These are phyloP conservation scores for Blastomyces emzantsi DNA, from an alignment of 2,329 filamentous ascomycete genomes.

Conservation along the genomic window DNA sequence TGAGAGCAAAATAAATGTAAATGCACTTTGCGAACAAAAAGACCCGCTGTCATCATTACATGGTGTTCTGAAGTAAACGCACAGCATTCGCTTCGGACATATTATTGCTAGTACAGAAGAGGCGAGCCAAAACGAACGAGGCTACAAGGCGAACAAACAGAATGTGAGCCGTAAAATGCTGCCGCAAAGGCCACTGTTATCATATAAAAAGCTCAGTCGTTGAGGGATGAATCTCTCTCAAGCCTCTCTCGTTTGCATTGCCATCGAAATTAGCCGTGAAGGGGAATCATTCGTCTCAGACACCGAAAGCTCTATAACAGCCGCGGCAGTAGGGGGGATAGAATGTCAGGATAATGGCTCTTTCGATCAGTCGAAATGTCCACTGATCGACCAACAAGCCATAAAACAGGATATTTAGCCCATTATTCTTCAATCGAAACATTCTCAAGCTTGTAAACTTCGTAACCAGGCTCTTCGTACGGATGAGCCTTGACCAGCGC, in stretches of 20 bases:
- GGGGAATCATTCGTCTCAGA: not conserved
- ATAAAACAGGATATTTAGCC: not conserved
- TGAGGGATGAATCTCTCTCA: not conserved
- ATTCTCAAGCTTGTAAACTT: slow-evolving; percentile 38
- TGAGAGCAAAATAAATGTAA: not conserved
- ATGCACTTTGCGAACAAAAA: too few species aligned
- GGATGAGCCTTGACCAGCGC: slow-evolving; percentile 37
- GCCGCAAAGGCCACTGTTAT: not conserved
- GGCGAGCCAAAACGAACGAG: not conserved
- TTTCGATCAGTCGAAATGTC: not conserved
- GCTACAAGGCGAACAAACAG: not conserved
- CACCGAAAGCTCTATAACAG: not conserved
- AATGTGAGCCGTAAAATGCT: not conserved
- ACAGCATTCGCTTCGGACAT: not conserved
- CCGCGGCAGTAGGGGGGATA: not conserved
- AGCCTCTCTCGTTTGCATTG: not conserved
- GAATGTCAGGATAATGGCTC: too few species aligned
- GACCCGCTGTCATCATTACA: not conserved
- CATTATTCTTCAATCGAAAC: slow-evolving; percentile 22
- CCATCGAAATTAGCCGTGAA: not conserved
- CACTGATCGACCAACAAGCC: not conserved
- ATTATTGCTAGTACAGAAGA: not conserved
- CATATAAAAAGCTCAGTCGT: not conserved
- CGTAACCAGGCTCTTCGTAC: slow-evolving; percentile 39
- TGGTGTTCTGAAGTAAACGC: not conserved